Base-by-base conservation (phyloP, 2,329 filamentous ascomycete genomes). In the Pyrenochaeta sp. region DNA sequence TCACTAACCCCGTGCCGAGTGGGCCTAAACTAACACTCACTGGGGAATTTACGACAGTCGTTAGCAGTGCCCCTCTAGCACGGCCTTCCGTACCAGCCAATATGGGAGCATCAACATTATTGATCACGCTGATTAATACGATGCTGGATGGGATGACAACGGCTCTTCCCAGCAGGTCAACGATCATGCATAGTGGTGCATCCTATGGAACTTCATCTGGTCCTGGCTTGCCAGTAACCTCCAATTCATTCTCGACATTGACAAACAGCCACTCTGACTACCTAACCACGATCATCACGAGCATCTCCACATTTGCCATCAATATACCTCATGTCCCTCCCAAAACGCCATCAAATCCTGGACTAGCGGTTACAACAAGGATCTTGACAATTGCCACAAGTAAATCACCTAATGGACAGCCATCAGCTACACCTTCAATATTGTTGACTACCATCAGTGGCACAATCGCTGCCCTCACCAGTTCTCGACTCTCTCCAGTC, bases 331-430 rank as follows among this genome's bases (percentile, higher is more conserved):
- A 30, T 1, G 20, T 29, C 5, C 7, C 45, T 32, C 7, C 29
- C 7, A 14, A 2, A 2, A 6, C 3, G 7, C 36, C 33, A 12
- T 17, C 31, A 7, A 37, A 11, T 30, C 17, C 32, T 31, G 9
- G 6, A 10, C 6, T 23, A 11, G 17, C 45, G 3, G 21, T 18
- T 1, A 49, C 39, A 7, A 49, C 54, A 11, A 53, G 30, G 4
- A 6, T 51, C 2, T 14, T 52, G 1, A 37, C 23, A 4, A 54
- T 50, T 0, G 17, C 37, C 15, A 56, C 43, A 7, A 58, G 43
- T 18, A 53, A 30, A 15, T 7, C 46, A 18, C 20, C 17, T 2
- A 48, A 17, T 18, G 49, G 49, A 10, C 45, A 40, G 14, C 49
- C 36, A 14, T 48, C 40, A 6, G 45, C 47, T n/a, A 12, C 41